Base-by-base conservation (phyloP, 495 filamentous ascomycete species). In the Podospora pseudocomata region DNA sequence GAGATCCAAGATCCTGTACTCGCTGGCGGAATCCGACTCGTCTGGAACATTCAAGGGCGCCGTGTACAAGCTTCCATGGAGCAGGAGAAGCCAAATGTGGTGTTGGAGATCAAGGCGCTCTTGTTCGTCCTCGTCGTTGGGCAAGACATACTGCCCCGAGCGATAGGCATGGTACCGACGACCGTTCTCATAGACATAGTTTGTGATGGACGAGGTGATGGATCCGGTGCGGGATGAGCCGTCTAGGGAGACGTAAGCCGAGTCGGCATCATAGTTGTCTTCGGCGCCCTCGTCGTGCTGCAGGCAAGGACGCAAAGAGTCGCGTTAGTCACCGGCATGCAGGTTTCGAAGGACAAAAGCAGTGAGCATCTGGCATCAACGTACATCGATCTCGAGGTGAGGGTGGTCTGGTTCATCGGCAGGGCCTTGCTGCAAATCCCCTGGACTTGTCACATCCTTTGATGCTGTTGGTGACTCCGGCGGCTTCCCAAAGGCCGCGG, bases 1-100 rank as follows among this genome's bases (percentile, higher is more conserved):
- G 44, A 88, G 78, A 65, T 89, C 87, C 44, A 88, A 79, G 32
- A 88, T 79, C 39, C 81, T 79, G 66, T 68, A 71, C 57, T 71
- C 66, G 39, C 18, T 19, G 57, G 49, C 58, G 57, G 5, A 26
- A 55, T 57, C 63, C 5, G 19, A 65, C 6, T 86, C 80, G 15
- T 78, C 72, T 0, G 83, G 81, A 53, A 83, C 75, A 6, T 75
- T 67, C 16, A 81, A 68, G 11, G 81, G 86, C 3, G 87, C 82
- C 30, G 80, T 78, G 70, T 83, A 82, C 15, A 89, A 75, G 39
- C 60, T 66, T n/a, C 73, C 69, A 20, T 67, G 53, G 1, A 73
- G 65, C 1, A 64, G 39, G 23, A 71, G 59, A 18, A 61, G 60
- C 62, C 67, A 70, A 66, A 75, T 68, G 66, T 68, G 63, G 66